Evolutionary conservation across 73 alveolate genomes (phyloP), one percentile per base, ranked within the genome.

Genomic region (Paramecium pentaurelia): DNA sequence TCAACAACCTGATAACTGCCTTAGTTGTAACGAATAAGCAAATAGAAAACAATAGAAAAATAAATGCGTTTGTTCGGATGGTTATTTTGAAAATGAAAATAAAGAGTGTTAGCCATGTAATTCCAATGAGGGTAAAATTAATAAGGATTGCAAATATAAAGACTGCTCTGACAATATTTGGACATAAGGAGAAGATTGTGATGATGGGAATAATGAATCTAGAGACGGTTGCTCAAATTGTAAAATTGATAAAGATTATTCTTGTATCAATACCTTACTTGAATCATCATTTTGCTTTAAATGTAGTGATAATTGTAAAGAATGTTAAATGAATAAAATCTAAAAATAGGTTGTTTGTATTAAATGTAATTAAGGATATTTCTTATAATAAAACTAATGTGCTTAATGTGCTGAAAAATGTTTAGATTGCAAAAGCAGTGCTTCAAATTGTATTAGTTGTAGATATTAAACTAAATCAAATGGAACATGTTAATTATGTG

Each of bases 151-250:
- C 8, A 1, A 75, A 45, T 34, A 14, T 18, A 49, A 32, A 22
- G 34, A 25, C 11, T 80, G 91, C 6, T 34, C 75, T 10, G 91
- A 80, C 25, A 20, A 0, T 27, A 27, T 45, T 10, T 80, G 47
- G 58, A 64, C 49, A 25, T 18, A 38, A 4, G 77, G 44, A 28
- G 93, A 86, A 86, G 20, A 86, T 22, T 86, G 93, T 86, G 93
- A 86, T 86, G 86, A 47, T 86, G 93, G 93, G 6, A 54, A 83
- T 36, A 42, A 28, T 58, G 4, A 20, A 0, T 14, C 38, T 18
- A 37, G 86, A 32, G 93, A 47, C 28, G 93, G 93, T 1, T 86
- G 93, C 58, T 34, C 32, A 51, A 58, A 58, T 8, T 86, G 91
- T 20, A 44, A 45, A 27, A 9, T 80, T 20, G 98, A 95, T 45